These are phyloP conservation scores for Tinospora cordifolia DNA, from an alignment of 164 flowering plant species.

Conservation along the genomic window DNA sequence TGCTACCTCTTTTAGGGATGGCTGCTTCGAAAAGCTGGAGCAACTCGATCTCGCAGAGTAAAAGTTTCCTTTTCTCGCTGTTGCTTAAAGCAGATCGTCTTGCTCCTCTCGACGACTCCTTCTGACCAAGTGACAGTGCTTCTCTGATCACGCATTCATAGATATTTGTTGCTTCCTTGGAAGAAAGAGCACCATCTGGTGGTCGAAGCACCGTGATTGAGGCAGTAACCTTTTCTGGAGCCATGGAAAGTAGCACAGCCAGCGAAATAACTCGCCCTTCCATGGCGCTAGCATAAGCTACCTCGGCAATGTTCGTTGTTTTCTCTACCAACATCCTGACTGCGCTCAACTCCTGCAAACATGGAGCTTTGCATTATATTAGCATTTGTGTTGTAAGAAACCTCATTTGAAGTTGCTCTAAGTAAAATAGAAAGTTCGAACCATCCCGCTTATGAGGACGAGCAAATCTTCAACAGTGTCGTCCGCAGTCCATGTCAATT, in stretches of 20 bases:
- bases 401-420: not conserved
- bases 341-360: conserved; percentile 37
- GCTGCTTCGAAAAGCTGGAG: conserved; percentile 44
- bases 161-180: conserved; percentile 27
- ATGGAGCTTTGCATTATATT: not conserved
- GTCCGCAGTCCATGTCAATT: conserved; percentile 33
- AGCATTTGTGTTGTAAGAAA: not conserved
- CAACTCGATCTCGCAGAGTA: conserved; percentile 47
- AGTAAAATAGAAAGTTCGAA: conserved; percentile 8
- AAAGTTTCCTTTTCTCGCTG: conserved; percentile 28
- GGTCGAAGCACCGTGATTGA: conserved; percentile 17
- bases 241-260: conserved; percentile 40
- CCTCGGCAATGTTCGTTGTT: conserved; percentile 33
- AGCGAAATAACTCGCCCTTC: conserved; percentile 31
- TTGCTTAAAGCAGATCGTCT: not conserved
- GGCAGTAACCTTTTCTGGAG: conserved; percentile 28
- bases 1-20: conserved; percentile 9
- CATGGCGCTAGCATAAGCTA: conserved; percentile 32
- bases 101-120: conserved; percentile 5
- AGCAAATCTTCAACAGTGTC: conserved; percentile 36
- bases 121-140: conserved; percentile 27
- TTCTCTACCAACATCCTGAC: conserved; percentile 35
- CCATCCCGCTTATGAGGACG: conserved; percentile 33
- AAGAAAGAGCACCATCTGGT: conserved; percentile 13
- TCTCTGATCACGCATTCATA: conserved; percentile 41